These are phyloP conservation scores for Lathyrus oleraceus DNA, from an alignment of 306 rosid species.

Conservation along the genomic window DNA sequence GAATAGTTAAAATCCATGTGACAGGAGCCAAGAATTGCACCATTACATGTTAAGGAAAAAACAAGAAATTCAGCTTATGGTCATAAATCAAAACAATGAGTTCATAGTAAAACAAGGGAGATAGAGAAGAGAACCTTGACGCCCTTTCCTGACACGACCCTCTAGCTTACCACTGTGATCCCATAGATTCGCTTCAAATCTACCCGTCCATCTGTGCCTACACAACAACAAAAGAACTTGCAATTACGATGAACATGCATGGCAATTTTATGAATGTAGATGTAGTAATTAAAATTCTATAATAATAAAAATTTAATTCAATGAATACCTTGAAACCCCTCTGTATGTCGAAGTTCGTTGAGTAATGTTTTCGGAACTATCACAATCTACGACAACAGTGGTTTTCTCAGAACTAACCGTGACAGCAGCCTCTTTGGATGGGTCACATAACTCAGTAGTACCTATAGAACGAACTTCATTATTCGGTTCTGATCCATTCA, in stretches of 20 bases:
- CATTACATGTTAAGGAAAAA: slow-evolving; percentile 55
- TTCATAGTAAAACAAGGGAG: background rate
- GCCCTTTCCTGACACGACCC: slow-evolving; percentile 90
- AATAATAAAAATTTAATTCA: too few species aligned
- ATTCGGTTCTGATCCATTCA: slow-evolving; percentile 60
- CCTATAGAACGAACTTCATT: slow-evolving; percentile 17
- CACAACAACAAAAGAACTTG: background rate
- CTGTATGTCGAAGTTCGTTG: slow-evolving; percentile 84
- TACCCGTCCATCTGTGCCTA: slow-evolving; percentile 96
- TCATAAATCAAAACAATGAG: background rate
- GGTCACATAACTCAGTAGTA: background rate
- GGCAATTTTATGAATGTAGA: too few species aligned
- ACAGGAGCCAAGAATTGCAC: slow-evolving; percentile 39
- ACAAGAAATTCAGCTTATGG: slow-evolving; percentile 42
- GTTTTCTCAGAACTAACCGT: too few species aligned
- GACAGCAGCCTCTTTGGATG: background rate
- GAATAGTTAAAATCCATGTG: slow-evolving; percentile 28
- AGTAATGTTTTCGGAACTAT: slow-evolving; percentile 43
- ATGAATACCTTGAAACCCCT: slow-evolving; percentile 76
- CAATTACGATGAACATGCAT: too few species aligned
- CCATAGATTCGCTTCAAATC: slow-evolving; percentile 99
- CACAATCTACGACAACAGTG: slow-evolving; percentile 41
- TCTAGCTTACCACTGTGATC: slow-evolving; percentile 90
- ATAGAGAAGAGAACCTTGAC: slow-evolving; percentile 63
- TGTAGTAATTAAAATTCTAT: too few species aligned